A percentile compares a stretch with the other conserved stretches of the same genome.
Conservation (phyloP, 805 yeast genomes). For the Jamesozyma piceae region DNA sequence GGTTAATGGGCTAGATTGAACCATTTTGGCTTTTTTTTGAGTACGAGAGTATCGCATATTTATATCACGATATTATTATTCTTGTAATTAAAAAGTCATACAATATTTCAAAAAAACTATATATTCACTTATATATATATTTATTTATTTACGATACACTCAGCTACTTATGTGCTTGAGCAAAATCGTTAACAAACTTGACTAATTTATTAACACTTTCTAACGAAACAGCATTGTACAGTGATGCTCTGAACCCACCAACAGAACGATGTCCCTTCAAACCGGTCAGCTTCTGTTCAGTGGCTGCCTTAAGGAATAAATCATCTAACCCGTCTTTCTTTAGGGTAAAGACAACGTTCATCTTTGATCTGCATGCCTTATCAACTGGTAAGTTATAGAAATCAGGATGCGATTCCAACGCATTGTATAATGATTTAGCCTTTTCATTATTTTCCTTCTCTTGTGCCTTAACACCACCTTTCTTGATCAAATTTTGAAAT, state of each 20-base stretch:
- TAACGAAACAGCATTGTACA: conserved; percentile 76
- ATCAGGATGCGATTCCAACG: conserved; percentile 56
- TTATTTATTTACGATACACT: not conserved
- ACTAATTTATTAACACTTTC: conserved; percentile 50
- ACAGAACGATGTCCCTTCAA: conserved; percentile 94
- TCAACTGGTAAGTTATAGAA: conserved; percentile 62
- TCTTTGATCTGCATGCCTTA: conserved; percentile 58
- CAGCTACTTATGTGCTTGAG: conserved; percentile 33
- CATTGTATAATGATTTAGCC: conserved; percentile 52
- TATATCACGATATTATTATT: conserved; percentile 10
- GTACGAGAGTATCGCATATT: conserved; percentile 40
- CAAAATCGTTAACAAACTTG: conserved; percentile 53
- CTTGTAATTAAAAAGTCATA: conserved; percentile 27
- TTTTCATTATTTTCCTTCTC: conserved; percentile 50
- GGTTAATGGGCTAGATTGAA: conserved; percentile 42
- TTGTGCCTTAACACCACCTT: conserved; percentile 68
- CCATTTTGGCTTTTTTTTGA: conserved; percentile 40
- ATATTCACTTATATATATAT: not conserved
- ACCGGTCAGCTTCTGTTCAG: conserved; percentile 52
- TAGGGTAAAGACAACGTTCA: conserved; percentile 89
- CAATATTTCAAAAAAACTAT: conserved; percentile 1
- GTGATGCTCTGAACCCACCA: conserved; percentile 91
- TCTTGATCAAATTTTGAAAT: conserved; percentile 46
- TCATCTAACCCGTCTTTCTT: conserved; percentile 55
- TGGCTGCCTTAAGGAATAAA: conserved; percentile 62